A percentile compares a stretch with the other conserved stretches of the same genome.
Evolutionary conservation across 2,329 filamentous ascomycete genomes (phyloP).

Genomic region (Diplodia scrobiculata): DNA sequence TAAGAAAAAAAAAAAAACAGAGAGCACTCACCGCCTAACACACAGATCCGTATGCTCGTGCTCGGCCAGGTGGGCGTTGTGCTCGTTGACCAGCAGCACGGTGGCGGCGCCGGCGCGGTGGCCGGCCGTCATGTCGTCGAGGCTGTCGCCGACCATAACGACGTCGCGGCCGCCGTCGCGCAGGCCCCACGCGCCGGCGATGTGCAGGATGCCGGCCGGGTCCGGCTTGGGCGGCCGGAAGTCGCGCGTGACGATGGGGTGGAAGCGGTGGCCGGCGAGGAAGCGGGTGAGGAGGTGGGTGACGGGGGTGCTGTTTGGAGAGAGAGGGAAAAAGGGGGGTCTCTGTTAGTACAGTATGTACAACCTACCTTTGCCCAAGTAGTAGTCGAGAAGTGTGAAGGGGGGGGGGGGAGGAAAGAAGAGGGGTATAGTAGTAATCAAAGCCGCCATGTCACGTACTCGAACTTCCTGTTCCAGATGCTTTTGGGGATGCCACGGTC

Average conservation of each 20-base stretch:
- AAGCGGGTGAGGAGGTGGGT: slow-evolving; percentile 74
- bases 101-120: slow-evolving; percentile 82
- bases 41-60: slow-evolving; percentile 78
- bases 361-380: too few species aligned
- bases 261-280: slow-evolving; percentile 67
- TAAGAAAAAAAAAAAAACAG: neutral
- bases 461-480: too few species aligned
- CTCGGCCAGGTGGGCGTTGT: slow-evolving; percentile 68
- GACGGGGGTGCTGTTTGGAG: slow-evolving; percentile 60
- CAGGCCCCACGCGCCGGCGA: slow-evolving; percentile 71
- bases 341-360: too few species aligned
- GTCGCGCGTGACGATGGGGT: slow-evolving; percentile 80
- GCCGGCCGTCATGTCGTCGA: slow-evolving; percentile 92
- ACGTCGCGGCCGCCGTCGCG: slow-evolving; percentile 42
- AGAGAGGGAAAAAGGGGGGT: neutral
- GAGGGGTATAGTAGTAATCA: slow-evolving; percentile 40
- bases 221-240: slow-evolving; percentile 83
- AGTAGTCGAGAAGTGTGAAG: neutral
- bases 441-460: neutral
- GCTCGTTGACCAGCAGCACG: slow-evolving; percentile 82
- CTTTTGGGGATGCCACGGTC: too few species aligned
- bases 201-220: slow-evolving; percentile 84
- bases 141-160: slow-evolving; percentile 63
- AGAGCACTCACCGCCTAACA: slow-evolving; percentile 51
- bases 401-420: neutral